These are phyloP conservation scores for Thermomyces lanuginosus DNA, from an alignment of 2,329 filamentous ascomycete species.

Conservation along the genomic window DNA sequence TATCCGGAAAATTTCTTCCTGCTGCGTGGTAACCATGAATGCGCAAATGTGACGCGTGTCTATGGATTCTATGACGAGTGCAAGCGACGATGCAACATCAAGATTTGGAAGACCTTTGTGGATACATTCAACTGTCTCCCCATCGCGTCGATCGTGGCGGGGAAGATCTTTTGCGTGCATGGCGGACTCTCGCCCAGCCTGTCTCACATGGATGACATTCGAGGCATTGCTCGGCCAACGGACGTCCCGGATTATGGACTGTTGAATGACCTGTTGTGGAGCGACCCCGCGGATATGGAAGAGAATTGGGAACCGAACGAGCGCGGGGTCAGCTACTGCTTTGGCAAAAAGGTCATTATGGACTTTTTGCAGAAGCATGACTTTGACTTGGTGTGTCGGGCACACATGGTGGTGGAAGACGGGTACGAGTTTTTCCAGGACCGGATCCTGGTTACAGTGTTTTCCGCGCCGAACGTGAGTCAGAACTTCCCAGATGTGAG, in stretches of 20 bases:
- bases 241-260: conserved; percentile 95
- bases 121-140: conserved; percentile 93
- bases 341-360: conserved; percentile 94
- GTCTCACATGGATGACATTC: conserved; percentile 95
- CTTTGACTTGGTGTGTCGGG: conserved; percentile 91
- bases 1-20: conserved; percentile 97
- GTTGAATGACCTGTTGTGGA: conserved; percentile 91
- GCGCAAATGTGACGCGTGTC: conserved; percentile 85
- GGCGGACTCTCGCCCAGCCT: conserved; percentile 84
- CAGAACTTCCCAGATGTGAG: conserved; percentile 1
- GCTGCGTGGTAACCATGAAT: conserved; percentile 87
- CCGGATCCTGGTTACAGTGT: conserved; percentile 85
- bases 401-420: conserved; percentile 98
- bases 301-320: conserved; percentile 97
- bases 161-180: conserved; percentile 96
- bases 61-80: conserved; percentile 98
- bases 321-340: conserved; percentile 92
- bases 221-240: conserved; percentile 85
- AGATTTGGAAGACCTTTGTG: conserved; percentile 95
- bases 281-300: conserved; percentile 95
- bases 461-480: conserved; percentile 90
- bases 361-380: conserved; percentile 90
- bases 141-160: conserved; percentile 89
- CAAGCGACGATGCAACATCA: conserved; percentile 89
- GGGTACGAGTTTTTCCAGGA: conserved; percentile 99